Evolutionary conservation across 352 stramenopile species (phyloP), one percentile per base, ranked within the genome.

Genomic region (Phytophthora multivora): DNA sequence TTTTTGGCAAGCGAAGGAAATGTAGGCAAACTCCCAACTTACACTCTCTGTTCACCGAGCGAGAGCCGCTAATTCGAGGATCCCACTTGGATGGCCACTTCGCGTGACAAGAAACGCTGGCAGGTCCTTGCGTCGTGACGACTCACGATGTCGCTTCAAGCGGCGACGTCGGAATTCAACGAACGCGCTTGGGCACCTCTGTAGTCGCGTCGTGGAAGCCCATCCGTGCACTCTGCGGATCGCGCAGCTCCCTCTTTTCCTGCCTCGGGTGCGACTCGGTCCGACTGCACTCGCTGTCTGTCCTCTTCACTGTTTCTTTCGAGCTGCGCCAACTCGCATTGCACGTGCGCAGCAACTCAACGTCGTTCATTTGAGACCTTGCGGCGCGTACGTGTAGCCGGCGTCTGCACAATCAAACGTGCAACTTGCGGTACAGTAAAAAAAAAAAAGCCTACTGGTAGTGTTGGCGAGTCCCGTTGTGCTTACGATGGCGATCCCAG

Each of bases 151-250:
- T 36, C 38, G 40, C 49, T 60, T 48, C 57, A 60, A 60, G 49
- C 25, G 41, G 38, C 56, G 46, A 63, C 59, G 59, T 67, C 59
- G 51, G 59, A 63, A 67, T 43, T 66, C 50, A 56, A 48, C 33
- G 35, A 63, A 48, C 10, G 28, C 26, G 26, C 28, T 13, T 13
- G 55, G 31, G 21, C 15, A 10, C 18, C 38, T 21, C 16, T 40
- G 59, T 67, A 43, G 59, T 66, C 59, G 51, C 42, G 52, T 66
- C 16, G 59, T 66, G 39, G 18, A 33, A 16, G 49, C 18, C 57
- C 57, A 45, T 53, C 49, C 51, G 48, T 57, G 46, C 46, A 40
- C 19, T 51, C 28, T 25, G 38, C 53, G 45, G 51, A 58, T 35
- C 38, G 25, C 23, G 15, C 45, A 50, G 49, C 49, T 54, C 46